Evolutionary conservation across 2,329 filamentous ascomycete genomes (phyloP).

Genomic region (Clonostachys chloroleuca): DNA sequence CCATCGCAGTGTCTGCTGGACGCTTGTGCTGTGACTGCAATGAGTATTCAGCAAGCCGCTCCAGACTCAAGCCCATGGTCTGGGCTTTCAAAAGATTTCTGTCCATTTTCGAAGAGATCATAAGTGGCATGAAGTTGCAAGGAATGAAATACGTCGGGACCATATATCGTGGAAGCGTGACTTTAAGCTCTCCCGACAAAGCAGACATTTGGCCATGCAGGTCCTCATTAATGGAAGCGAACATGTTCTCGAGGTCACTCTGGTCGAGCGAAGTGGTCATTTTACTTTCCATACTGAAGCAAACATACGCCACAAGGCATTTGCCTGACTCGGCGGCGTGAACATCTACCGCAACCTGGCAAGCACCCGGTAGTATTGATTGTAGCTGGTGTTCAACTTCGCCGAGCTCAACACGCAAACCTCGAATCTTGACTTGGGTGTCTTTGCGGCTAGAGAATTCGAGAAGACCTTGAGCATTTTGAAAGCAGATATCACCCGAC

Average conservation of each 20-base stretch:
- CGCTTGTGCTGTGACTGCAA: not conserved
- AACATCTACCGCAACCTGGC: not conserved
- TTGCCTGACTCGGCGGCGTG: not conserved
- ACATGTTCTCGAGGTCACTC: slow-evolving; percentile 1
- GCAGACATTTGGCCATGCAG: not conserved
- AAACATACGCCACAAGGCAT: slow-evolving; percentile 1
- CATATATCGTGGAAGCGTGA: slow-evolving; percentile 7
- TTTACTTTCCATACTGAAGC: slow-evolving; percentile 3
- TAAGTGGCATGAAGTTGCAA: slow-evolving; percentile 5
- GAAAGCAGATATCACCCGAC: slow-evolving; percentile 5
- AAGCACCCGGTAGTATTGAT: not conserved
- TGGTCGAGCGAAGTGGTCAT: not conserved
- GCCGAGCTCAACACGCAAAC: slow-evolving; percentile 1
- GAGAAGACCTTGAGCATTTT: slow-evolving; percentile 1
- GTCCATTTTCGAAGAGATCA: slow-evolving; percentile 6
- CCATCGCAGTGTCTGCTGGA: not conserved
- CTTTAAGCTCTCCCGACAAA: not conserved
- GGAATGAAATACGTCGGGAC: slow-evolving; percentile 5
- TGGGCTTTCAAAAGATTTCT: slow-evolving; percentile 1
- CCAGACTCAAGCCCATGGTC: not conserved
- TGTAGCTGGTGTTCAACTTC: slow-evolving; percentile 2
- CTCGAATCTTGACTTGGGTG: slow-evolving; percentile 3
- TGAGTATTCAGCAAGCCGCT: not conserved
- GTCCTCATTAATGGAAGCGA: not conserved
- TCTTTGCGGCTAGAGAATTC: slow-evolving; percentile 13